Evolutionary conservation across 2,329 filamentous ascomycete genomes (phyloP).

Genomic region (Aspergillus ibericus): DNA sequence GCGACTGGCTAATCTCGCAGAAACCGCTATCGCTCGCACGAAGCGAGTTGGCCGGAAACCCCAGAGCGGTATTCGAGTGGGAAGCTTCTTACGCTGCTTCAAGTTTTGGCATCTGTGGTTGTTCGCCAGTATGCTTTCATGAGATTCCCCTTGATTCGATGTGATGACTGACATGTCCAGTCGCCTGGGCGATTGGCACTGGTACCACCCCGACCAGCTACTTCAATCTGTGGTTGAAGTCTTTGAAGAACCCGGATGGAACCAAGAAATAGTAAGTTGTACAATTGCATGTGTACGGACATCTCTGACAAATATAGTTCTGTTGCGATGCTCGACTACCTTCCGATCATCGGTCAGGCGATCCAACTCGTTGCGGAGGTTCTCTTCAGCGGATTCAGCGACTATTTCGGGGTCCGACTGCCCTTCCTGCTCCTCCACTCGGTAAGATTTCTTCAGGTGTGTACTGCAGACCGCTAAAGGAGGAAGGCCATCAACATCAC

Average conservation of each 20-base stretch:
- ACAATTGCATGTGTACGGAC: no score
- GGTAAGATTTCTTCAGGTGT: neutral
- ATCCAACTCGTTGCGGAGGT: slow-evolving; percentile 9
- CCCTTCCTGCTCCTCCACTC: neutral
- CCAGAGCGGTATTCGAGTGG: neutral
- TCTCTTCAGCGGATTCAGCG: slow-evolving; percentile 5
- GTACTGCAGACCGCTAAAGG: neutral
- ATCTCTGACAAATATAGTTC: neutral
- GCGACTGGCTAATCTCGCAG: neutral
- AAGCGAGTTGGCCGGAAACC: slow-evolving; percentile 3
- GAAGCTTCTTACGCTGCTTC: slow-evolving; percentile 1
- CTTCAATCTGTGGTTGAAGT: slow-evolving; percentile 10
- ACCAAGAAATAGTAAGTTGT: neutral
- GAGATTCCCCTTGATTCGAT: neutral
- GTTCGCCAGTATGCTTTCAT: neutral
- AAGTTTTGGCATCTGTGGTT: slow-evolving; percentile 7
- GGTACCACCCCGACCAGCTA: slow-evolving; percentile 1
- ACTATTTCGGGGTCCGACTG: slow-evolving; percentile 1
- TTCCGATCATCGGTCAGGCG: slow-evolving; percentile 5
- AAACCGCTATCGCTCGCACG: slow-evolving; percentile 5
- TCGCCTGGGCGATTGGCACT: slow-evolving; percentile 5
- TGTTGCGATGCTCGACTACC: slow-evolving; percentile 6
- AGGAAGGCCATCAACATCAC: slow-evolving; percentile 5
- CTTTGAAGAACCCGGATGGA: slow-evolving; percentile 2
- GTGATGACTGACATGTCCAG: neutral